Base-by-base conservation (phyloP, 1,284 basidiomycete species). In the Cutaneotrichosporon spelunceum region DNA sequence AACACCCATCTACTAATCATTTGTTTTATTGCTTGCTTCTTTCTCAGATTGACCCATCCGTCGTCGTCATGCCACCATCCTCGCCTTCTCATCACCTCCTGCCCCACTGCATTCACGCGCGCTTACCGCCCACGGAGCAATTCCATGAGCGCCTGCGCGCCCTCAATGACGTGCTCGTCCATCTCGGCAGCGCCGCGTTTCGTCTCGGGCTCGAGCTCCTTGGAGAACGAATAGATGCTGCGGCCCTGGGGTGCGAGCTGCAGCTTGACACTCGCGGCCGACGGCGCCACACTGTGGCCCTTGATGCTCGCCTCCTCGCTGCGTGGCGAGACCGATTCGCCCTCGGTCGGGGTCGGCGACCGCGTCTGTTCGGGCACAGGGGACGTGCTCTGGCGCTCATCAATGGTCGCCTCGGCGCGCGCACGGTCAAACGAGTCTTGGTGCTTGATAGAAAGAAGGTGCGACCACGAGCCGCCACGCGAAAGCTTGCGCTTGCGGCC, bases 341-440 rank as follows among this genome's bases (percentile, higher is more conserved):
- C 36, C 50, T 63, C 62, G 21, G 59, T 64, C 10, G 64, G 64
- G 6, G 64, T 66, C 19, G 64, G 63, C 9, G 61, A 63, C 24
- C 64, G 61, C 26, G 64, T 66, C 59, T 56, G 53, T 19, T 50
- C 62, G 47, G 64, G 64, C n/a, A 66, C 64, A 7, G 61, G 61
- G 44, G 64, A 63, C 16, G 61, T 56, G 24, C 24, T 26, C 36
- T 26, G 44, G 44, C 53, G 53, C 29, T 58, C 61, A 21, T 58
- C 33, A 26, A 63, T 62, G 4, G 59, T 53, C 2, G 54, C 29
- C 55, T 63, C 62, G 4, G 26, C 53, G 34, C 58, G 52, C 30
- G 65, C 56, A n/a, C 65, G 65, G 61, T 64, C 62, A 60, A 66
- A 66, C 53, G 62, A 64, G 56, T 66, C 65, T 36, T 58, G 63